A percentile compares a stretch with the other conserved stretches of the same genome.
Conservation (phyloP, 1,284 basidiomycete genomes). For the Apiotrichum veenhuisii region DNA sequence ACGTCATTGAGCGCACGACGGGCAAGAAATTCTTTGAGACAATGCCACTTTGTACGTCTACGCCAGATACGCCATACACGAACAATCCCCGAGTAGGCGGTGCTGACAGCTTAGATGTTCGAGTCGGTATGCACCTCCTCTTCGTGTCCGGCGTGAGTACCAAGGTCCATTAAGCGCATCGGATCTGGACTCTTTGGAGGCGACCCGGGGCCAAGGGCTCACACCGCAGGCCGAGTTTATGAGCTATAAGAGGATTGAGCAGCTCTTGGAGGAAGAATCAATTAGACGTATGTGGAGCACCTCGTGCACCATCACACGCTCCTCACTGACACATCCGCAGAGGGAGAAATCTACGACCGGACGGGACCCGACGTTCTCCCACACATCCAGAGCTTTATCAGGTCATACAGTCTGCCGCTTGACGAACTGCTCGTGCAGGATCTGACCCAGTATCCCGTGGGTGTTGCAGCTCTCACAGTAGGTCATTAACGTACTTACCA, state of each 20-base stretch:
- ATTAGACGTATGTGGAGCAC: slow-evolving; percentile 54
- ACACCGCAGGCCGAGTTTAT: slow-evolving; percentile 56
- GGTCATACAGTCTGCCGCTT: slow-evolving; percentile 63
- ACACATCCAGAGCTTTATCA: slow-evolving; percentile 67
- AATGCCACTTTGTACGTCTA: slow-evolving; percentile 73
- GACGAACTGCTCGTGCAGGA: slow-evolving; percentile 66
- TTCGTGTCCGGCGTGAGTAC: slow-evolving; percentile 53
- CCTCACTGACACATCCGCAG: slow-evolving; percentile 15
- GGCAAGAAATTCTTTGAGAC: slow-evolving; percentile 67
- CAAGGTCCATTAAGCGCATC: no score
- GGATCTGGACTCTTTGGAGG: no score
- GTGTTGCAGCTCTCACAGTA: slow-evolving; percentile 9
- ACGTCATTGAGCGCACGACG: slow-evolving; percentile 59
- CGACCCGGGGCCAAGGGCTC: no score
- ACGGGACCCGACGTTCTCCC: slow-evolving; percentile 47
- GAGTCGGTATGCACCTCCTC: slow-evolving; percentile 70
- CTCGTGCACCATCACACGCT: not conserved
- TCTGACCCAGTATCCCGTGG: slow-evolving; percentile 56
- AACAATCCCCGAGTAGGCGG: no score
- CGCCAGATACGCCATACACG: no score
- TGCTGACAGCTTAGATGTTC: slow-evolving; percentile 30
- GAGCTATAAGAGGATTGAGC: slow-evolving; percentile 57
- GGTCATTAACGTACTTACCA: not conserved
- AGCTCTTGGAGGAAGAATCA: slow-evolving; percentile 63
- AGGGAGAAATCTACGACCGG: slow-evolving; percentile 50